Evolutionary conservation across 495 filamentous ascomycete species (phyloP), one percentile per base, ranked within the genome.

Genomic region (Aspergillus cavernicola): DNA sequence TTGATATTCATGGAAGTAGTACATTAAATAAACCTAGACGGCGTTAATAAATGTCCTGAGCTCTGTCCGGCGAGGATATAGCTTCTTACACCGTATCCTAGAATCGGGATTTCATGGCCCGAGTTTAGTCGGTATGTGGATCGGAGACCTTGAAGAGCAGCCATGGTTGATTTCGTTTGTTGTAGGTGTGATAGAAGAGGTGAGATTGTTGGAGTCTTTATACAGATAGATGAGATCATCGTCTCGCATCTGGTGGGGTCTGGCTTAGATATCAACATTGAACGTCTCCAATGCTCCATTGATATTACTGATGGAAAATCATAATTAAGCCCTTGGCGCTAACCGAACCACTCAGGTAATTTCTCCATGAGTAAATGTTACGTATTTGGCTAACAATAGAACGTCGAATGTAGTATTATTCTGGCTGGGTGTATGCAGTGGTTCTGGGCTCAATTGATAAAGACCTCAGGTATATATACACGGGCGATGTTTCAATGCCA

Each of bases 11-110:
- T 45, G 26, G 7, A 22, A 20, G 18, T 37, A 20, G 12, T 70
- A 90, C 85, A 85, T 90, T 76, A 89, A 80, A 56, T 86, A 92
- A 50, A 90, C 83, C 86, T 88, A 58, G 32, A 31, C 29, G 47
- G 24, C 15, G 45, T 49, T 19, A 49, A 13, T n/a, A 1, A n/a
- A n/a, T 3, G 26, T 29, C 2, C 24, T 31, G 24, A 2, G 13
- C 18, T 10, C 10, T 19, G 15, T 44, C n/a, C 12, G 11, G 36
- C 5, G 15, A 6, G 16, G 5, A 13, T n/a, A 4, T 19, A 8
- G 11, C 15, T 46, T 59, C 84, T 67, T 75, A 87, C 85, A 29
- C 86, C 87, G 63, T 81, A 92, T 31, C 89, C 89, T n/a, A 92
- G 59, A 15, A 79, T 63, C 0, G 89, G 89, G 35, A 95, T 90